These are phyloP conservation scores for Juglanconis oblonga DNA, from an alignment of 2,329 filamentous ascomycete genomes.

Conservation along the genomic window DNA sequence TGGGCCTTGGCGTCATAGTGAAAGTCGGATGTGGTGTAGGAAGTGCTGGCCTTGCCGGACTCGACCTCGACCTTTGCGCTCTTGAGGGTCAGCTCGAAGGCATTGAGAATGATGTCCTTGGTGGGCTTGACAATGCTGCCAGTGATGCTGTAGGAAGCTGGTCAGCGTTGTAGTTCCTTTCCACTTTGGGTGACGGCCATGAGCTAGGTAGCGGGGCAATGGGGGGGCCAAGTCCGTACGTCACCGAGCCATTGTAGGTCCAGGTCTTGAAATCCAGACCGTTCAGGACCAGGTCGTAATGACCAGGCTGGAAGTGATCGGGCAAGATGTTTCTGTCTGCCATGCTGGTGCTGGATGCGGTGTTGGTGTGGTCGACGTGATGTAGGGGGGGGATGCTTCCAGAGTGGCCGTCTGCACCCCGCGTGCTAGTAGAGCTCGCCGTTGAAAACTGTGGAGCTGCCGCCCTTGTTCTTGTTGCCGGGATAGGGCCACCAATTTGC, in stretches of 20 bases:
- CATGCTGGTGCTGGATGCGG: conserved; percentile 35
- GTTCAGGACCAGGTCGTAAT: conserved; percentile 81
- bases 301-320: conserved; percentile 69
- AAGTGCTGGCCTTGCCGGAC: conserved; percentile 53
- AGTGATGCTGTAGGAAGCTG: conserved; percentile 56
- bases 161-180: not conserved
- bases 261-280: conserved; percentile 73
- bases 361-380: not conserved
- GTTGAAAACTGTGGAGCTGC: conserved; percentile 1
- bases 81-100: conserved; percentile 77
- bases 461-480: too few species aligned
- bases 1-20: conserved; percentile 81
- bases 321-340: conserved; percentile 62
- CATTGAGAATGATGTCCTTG: conserved; percentile 79
- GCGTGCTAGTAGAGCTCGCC: not conserved
- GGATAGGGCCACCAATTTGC: too few species aligned
- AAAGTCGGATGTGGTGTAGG: conserved; percentile 63
- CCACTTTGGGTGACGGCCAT: too few species aligned
- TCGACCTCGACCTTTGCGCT: conserved; percentile 59
- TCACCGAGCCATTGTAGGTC: conserved; percentile 80
- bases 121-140: conserved; percentile 69
- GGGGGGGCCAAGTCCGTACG: conserved; percentile 35
- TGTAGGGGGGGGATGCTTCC: conserved; percentile 26
- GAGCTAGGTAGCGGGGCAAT: not conserved
- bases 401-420: conserved; percentile 11